A percentile compares a stretch with the other conserved stretches of the same genome.
Evolutionary conservation across 2,329 filamentous ascomycete genomes (phyloP).

Genomic region (Didymella lethalis): DNA sequence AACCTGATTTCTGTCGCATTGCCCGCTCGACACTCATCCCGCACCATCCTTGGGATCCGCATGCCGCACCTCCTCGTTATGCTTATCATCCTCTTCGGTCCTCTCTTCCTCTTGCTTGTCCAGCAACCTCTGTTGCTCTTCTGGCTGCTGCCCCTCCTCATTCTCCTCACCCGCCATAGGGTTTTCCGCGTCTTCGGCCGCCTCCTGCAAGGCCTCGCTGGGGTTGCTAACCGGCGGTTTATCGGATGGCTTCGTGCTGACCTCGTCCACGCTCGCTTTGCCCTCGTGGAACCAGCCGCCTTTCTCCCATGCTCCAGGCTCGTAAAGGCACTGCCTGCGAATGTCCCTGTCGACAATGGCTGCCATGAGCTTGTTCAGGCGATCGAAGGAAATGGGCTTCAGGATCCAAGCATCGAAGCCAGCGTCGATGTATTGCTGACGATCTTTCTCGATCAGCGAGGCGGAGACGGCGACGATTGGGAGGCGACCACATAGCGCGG

Average conservation of each 20-base stretch:
- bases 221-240: conserved; percentile 30
- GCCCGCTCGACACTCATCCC: conserved; percentile 6
- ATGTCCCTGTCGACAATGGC: conserved; percentile 71
- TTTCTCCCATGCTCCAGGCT: conserved; percentile 78
- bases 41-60: conserved; percentile 12
- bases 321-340: conserved; percentile 71
- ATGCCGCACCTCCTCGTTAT: conserved; percentile 12
- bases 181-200: conserved; percentile 31
- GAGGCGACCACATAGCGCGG: conserved; percentile 68
- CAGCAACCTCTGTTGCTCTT: conserved; percentile 37
- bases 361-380: conserved; percentile 71
- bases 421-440: conserved; percentile 72
- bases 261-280: conserved; percentile 49
- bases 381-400: conserved; percentile 84
- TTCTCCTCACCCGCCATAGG: conserved; percentile 29
- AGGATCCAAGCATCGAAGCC: conserved; percentile 93
- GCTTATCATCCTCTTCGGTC: conserved; percentile 25
- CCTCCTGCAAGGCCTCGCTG: conserved; percentile 28
- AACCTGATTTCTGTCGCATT: not conserved
- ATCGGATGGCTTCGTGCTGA: conserved; percentile 47
- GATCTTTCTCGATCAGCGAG: conserved; percentile 75
- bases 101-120: conserved; percentile 28
- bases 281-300: conserved; percentile 79
- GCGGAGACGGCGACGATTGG: conserved; percentile 90
- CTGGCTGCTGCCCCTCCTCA: conserved; percentile 25